Evolutionary conservation across 257 asterid genomes (phyloP).

Genomic region (Capsicum chinense): DNA sequence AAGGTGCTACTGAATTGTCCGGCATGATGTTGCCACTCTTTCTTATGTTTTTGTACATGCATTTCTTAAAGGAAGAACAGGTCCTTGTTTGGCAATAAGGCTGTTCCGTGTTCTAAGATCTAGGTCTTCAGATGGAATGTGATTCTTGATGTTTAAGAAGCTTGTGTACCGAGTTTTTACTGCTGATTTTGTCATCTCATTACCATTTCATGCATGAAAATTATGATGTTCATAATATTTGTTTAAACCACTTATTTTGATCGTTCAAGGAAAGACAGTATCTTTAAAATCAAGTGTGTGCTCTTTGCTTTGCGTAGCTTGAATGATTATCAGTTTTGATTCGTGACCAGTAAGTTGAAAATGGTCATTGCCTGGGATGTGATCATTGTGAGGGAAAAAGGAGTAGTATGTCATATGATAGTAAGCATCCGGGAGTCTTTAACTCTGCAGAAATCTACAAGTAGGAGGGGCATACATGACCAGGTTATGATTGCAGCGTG

Average conservation of each 20-base stretch:
- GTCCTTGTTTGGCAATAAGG: neutral
- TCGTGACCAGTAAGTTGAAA: neutral
- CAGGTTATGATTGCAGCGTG: neutral
- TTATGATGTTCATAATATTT: neutral
- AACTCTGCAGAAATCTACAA: neutral
- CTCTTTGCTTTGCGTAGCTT: neutral
- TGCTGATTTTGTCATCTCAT: constrained; percentile 4
- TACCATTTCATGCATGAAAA: neutral
- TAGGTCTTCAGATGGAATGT: neutral
- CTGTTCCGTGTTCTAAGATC: neutral
- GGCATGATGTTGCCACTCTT: neutral
- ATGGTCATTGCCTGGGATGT: neutral
- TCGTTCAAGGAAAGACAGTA: constrained; percentile 1
- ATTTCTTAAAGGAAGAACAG: constrained; percentile 7
- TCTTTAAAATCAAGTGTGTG: neutral
- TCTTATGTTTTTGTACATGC: constrained; percentile 1
- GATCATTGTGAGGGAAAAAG: neutral
- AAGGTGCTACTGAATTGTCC: neutral
- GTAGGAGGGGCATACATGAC: constrained; percentile 21
- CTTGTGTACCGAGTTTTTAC: neutral
- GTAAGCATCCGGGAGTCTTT: neutral
- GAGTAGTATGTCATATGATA: neutral
- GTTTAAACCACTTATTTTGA: neutral
- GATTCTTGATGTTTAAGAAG: neutral
- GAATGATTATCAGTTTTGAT: neutral